Percentiles rank a stretch among this genome's conserved stretches.
Conservation (phyloP, 1,284 basidiomycete species). For the Apiotrichum sp. region DNA sequence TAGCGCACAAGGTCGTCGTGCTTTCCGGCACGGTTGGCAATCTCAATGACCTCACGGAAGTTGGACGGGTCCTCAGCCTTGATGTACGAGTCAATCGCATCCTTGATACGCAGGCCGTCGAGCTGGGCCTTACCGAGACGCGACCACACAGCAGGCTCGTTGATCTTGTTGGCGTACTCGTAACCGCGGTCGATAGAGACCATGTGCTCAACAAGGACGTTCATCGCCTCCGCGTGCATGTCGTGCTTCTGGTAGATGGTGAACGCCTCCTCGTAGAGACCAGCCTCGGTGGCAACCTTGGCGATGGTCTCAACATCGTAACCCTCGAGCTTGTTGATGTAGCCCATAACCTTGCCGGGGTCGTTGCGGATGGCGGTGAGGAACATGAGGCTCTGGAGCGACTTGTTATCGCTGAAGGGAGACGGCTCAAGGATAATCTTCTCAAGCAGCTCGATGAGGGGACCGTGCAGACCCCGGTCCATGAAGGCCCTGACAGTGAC, state of each 20-base stretch:
- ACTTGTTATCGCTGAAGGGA: constrained; percentile 95
- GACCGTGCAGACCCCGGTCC: constrained; percentile 91
- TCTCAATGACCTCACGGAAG: constrained; percentile 95
- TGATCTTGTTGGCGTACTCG: constrained; percentile 95
- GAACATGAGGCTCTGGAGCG: constrained; percentile 88
- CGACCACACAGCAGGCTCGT: constrained; percentile 95
- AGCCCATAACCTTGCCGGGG: constrained; percentile 96
- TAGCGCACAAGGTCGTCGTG: constrained; percentile 96
- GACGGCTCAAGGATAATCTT: constrained; percentile 98
- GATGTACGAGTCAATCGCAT: constrained; percentile 98
- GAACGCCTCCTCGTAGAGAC: constrained; percentile 93
- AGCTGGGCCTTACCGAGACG: constrained; percentile 98
- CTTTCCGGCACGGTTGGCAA: constrained; percentile 91
- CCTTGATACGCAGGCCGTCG: constrained; percentile 96
- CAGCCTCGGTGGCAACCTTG: constrained; percentile 93
- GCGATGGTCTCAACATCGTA: constrained; percentile 95
- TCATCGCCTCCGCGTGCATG: constrained; percentile 90
- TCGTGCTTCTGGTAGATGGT: constrained; percentile 95
- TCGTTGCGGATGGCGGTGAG: constrained; percentile 96
- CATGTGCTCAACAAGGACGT: constrained; percentile 95
- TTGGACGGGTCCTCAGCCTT: constrained; percentile 96
- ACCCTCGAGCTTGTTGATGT: constrained; percentile 95
- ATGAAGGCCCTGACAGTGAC: constrained; percentile 99
- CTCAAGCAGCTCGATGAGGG: constrained; percentile 95
- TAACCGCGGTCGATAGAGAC: constrained; percentile 95